phyloP scores from a whole-genome alignment of 495 filamentous ascomycete species.

The Rusavskia elegans region DNA sequence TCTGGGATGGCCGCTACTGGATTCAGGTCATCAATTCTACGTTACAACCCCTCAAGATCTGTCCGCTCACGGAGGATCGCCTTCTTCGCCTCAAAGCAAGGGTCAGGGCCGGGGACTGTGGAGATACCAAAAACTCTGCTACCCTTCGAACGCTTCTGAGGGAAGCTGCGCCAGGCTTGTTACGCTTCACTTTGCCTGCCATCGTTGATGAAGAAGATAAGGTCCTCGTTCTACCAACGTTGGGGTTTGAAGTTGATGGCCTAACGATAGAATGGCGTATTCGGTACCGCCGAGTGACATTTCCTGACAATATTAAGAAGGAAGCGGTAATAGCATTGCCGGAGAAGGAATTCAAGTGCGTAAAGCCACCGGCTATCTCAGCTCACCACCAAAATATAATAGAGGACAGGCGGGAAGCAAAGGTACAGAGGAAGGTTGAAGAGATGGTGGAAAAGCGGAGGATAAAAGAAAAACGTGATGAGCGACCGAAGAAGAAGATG shows the following conservation, averaged over 20 bases:
- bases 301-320: not conserved
- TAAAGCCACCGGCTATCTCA: too few species aligned
- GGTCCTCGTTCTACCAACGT: slow-evolving; percentile 34
- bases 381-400: too few species aligned
- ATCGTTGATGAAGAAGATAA: slow-evolving; percentile 21
- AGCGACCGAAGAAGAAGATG: too few species aligned
- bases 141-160: too few species aligned
- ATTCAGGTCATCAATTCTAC: slow-evolving; percentile 36
- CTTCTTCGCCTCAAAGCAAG: slow-evolving; percentile 26
- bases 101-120: slow-evolving; percentile 12
- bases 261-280: not conserved
- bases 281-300: not conserved
- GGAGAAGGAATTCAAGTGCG: not conserved
- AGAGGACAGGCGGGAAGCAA: not conserved
- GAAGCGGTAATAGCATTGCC: not conserved
- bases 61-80: slow-evolving; percentile 34
- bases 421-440: not conserved
- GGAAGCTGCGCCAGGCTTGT: slow-evolving; percentile 27
- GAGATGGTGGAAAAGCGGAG: too few species aligned
- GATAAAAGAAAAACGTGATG: not conserved
- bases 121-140: slow-evolving; percentile 1
- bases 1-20: slow-evolving; percentile 84
- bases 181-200: slow-evolving; percentile 37
- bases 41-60: slow-evolving; percentile 23
- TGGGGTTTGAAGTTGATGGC: slow-evolving; percentile 6